phyloP scores from a whole-genome alignment of 495 filamentous ascomycete genomes.

The Platismatia glauca region DNA sequence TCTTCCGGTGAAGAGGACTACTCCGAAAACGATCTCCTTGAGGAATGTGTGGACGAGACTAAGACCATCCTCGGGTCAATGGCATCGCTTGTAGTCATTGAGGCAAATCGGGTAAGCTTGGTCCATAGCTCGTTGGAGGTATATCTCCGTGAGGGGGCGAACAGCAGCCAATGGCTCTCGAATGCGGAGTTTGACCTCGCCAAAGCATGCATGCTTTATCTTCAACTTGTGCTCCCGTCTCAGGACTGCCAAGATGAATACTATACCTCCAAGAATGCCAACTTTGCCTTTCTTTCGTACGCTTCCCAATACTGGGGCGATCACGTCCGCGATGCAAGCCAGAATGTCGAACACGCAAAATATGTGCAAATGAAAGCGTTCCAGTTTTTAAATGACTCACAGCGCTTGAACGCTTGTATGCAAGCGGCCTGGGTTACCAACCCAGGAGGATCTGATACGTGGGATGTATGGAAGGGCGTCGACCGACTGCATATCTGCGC shows the following conservation, averaged over 20 bases:
- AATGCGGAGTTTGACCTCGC: slow-evolving; percentile 17
- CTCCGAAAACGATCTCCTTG: slow-evolving; percentile 9
- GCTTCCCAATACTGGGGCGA: slow-evolving; percentile 25
- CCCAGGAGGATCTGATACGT: slow-evolving; percentile 18
- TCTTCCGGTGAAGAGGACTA: neutral
- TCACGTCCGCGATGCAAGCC: slow-evolving; percentile 20
- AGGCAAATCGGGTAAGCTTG: slow-evolving; percentile 14
- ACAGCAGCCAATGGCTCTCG: slow-evolving; percentile 16
- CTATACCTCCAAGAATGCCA: slow-evolving; percentile 14
- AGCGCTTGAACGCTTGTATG: slow-evolving; percentile 18
- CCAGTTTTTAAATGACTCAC: slow-evolving; percentile 14
- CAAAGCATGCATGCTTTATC: slow-evolving; percentile 19
- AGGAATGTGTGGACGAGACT: slow-evolving; percentile 3
- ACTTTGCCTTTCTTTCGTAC: slow-evolving; percentile 20
- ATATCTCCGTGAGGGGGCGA: slow-evolving; percentile 17
- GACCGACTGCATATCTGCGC: slow-evolving; percentile 23
- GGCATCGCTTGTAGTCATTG: slow-evolving; percentile 23
- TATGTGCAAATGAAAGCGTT: slow-evolving; percentile 10
- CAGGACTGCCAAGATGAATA: slow-evolving; percentile 19
- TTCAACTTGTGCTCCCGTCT: slow-evolving; percentile 18
- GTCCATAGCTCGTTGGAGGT: slow-evolving; percentile 19
- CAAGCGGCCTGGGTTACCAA: slow-evolving; percentile 24
- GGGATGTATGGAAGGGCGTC: slow-evolving; percentile 22
- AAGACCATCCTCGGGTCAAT: slow-evolving; percentile 18
- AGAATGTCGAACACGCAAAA: neutral